These are phyloP conservation scores for Penicillium cosmopolitanum DNA, from an alignment of 495 filamentous ascomycete species.

Conservation along the genomic window DNA sequence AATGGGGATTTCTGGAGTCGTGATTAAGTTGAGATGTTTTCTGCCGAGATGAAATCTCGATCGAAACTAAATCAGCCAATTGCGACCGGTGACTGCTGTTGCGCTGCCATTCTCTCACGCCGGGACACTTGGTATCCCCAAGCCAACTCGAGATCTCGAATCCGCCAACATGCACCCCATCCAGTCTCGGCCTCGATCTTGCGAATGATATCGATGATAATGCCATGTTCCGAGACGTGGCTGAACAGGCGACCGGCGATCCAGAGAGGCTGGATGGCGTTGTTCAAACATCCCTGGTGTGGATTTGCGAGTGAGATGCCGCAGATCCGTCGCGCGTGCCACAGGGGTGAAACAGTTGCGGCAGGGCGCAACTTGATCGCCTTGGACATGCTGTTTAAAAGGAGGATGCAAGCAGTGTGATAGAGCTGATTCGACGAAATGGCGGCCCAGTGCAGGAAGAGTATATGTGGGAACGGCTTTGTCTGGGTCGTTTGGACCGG, in stretches of 20 bases:
- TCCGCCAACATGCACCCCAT: conserved; percentile 52
- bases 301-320: conserved; percentile 52
- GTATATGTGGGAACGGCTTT: conserved; percentile 47
- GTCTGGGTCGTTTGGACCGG: conserved; percentile 36
- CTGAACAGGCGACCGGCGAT: conserved; percentile 51
- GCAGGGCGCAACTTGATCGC: conserved; percentile 30
- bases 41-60: not conserved
- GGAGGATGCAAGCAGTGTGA: conserved; percentile 49
- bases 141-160: conserved; percentile 45
- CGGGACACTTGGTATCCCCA: conserved; percentile 46
- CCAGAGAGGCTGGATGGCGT: conserved; percentile 54
- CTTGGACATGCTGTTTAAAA: conserved; percentile 46
- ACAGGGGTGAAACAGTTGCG: conserved; percentile 35
- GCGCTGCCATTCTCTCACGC: conserved; percentile 3
- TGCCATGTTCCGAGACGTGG: conserved; percentile 47
- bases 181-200: conserved; percentile 49
- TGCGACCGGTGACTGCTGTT: conserved; percentile 12
- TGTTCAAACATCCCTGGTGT: conserved; percentile 52
- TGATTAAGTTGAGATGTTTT: not conserved
- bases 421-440: conserved; percentile 55
- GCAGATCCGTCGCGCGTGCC: conserved; percentile 53
- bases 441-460: conserved; percentile 51
- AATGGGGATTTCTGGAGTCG: conserved; percentile 36
- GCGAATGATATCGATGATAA: conserved; percentile 44
- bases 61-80: conserved; percentile 3